Conservation (phyloP, 192 early-diverging fungal species). For the Polychytrium aggregatum region DNA sequence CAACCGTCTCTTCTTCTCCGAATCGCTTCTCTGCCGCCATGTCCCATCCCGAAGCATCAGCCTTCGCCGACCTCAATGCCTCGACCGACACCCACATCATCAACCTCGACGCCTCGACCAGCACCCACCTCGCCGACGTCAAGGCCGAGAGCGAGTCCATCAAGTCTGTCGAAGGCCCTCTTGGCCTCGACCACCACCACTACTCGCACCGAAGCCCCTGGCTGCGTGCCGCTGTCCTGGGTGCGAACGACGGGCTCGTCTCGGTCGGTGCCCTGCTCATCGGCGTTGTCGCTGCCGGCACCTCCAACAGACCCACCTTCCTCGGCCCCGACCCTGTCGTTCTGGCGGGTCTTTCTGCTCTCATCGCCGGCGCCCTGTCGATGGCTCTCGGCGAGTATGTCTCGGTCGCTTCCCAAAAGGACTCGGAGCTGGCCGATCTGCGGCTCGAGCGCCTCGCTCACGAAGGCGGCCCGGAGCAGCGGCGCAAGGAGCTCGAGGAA, state of each 20-base stretch:
- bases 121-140: too few species aligned
- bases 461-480: slow-evolving; percentile 24
- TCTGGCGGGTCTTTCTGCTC: slow-evolving; percentile 5
- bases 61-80: too few species aligned
- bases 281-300: neutral
- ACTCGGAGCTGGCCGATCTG: slow-evolving; percentile 29
- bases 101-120: too few species aligned
- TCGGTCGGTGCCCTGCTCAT: slow-evolving; percentile 4
- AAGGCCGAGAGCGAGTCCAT: too few species aligned
- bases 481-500: slow-evolving; percentile 23
- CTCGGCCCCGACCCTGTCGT: neutral
- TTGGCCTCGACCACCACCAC: too few species aligned
- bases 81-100: too few species aligned
- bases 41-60: too few species aligned
- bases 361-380: slow-evolving; percentile 5
- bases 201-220: slow-evolving; percentile 2
- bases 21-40: too few species aligned
- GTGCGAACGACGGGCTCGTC: slow-evolving; percentile 13
- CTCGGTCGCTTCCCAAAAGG: slow-evolving; percentile 33
- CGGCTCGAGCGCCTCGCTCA: slow-evolving; percentile 24
- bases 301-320: neutral
- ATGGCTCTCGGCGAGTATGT: slow-evolving; percentile 17
- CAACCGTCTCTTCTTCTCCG: too few species aligned
- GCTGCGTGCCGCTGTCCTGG: slow-evolving; percentile 10
- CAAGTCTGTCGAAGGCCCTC: too few species aligned